Conservation (phyloP, 1,284 basidiomycete species). For the Dichomitus squalens region DNA sequence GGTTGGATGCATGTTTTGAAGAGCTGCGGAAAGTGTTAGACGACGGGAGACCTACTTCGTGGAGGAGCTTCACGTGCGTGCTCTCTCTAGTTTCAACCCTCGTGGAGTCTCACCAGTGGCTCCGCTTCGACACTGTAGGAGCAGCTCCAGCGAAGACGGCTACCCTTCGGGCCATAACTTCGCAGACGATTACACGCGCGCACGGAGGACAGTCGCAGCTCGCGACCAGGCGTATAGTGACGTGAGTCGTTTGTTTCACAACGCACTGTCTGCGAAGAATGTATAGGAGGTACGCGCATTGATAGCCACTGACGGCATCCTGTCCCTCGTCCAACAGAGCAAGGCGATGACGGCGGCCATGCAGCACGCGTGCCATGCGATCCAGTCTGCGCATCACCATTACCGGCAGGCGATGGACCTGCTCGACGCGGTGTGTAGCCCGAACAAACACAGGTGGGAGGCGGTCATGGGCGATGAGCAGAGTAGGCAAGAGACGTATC, state of each 20-base stretch:
- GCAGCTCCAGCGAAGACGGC: slow-evolving; percentile 15
- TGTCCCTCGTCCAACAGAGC: slow-evolving; percentile 11
- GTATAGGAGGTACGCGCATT: background rate
- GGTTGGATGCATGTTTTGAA: slow-evolving; percentile 24
- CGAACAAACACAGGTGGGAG: slow-evolving; percentile 24
- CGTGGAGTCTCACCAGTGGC: background rate
- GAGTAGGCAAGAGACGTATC: slow-evolving; percentile 27
- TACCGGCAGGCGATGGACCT: slow-evolving; percentile 27
- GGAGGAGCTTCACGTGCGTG: slow-evolving; percentile 23
- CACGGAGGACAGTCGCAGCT: slow-evolving; percentile 22
- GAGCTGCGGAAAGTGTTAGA: slow-evolving; percentile 20
- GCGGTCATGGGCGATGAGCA: slow-evolving; percentile 29
- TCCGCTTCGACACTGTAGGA: background rate
- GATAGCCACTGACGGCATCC: background rate
- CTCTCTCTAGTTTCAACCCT: background rate
- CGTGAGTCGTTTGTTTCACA: slow-evolving; percentile 9
- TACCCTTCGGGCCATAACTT: background rate
- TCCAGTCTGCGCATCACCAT: slow-evolving; percentile 29
- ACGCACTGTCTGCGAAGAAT: background rate
- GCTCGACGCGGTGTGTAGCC: slow-evolving; percentile 27
- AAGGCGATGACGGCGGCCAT: slow-evolving; percentile 20
- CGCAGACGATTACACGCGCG: slow-evolving; percentile 12
- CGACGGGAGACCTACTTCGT: slow-evolving; percentile 21
- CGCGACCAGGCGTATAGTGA: slow-evolving; percentile 23
- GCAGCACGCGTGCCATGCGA: slow-evolving; percentile 19